Base-by-base conservation (phyloP, 2,329 filamentous ascomycete genomes). In the Verruconis gallopava region DNA sequence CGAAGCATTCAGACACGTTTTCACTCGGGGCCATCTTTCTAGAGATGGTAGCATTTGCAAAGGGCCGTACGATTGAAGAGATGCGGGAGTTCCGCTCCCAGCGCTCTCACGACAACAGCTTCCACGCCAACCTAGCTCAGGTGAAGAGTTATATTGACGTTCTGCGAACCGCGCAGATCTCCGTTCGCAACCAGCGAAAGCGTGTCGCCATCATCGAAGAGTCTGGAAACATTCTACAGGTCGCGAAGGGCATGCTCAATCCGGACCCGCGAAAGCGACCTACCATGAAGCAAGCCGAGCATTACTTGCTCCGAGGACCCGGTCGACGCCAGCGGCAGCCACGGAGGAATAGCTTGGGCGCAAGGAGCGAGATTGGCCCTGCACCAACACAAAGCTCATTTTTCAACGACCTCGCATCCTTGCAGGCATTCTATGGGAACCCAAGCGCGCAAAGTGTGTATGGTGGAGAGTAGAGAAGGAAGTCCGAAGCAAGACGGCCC, bases 1-100 rank as follows among this genome's bases (percentile, higher is more conserved):
- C 18, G 5, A 36, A 33, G 4, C 11, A 19, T 6, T 36, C 33
- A 9, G 60, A 63, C 37, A 55, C 61, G 3, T 63, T 62, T 45
- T 57, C 57, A 0, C 43, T 63, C 1, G 60, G 60, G n/a, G 61
- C 58, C 37, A 53, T 62, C 3, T 61, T 63, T 45, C 47, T 63
- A 1, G 51, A 53, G 12, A 62, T 63, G 54, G 51, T 63, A 44
- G 61, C 59, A 1, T 54, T 56, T 4, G 57, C 53, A 2, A 58
- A 60, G 38, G 56, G 58, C 38, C 55, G 58, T 30, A 55, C 57
- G 1, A 47, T 59, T 3, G 49, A 54, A 2, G 51, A 54, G 9
- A 59, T 62, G 38, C 51, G 53, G 1, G 51, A 54, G 25, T 61
- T 61, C 43, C 47, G 59, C 19, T 55, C 53, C 1, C 25, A 39